These are phyloP conservation scores for Verticillium klebahnii DNA, from an alignment of 2,329 filamentous ascomycete genomes.

Conservation along the genomic window DNA sequence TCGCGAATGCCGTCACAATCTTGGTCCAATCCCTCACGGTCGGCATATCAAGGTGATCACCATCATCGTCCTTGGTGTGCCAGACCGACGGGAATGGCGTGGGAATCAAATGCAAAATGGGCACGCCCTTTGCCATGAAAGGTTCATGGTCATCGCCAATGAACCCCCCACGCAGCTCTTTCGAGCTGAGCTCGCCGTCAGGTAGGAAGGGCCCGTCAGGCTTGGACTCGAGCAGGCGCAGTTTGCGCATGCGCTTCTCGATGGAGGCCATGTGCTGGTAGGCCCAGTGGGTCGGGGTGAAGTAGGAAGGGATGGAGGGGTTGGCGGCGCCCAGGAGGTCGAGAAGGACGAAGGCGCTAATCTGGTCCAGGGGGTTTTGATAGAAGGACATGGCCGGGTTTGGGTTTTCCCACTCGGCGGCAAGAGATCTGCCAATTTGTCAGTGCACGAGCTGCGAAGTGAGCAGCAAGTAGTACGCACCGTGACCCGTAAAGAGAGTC, in stretches of 20 bases:
- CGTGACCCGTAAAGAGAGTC: slow-evolving; percentile 77
- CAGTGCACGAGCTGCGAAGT: neutral
- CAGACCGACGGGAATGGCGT: slow-evolving; percentile 67
- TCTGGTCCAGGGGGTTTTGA: slow-evolving; percentile 64
- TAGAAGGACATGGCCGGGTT: slow-evolving; percentile 67
- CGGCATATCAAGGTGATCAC: slow-evolving; percentile 63
- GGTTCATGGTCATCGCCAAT: slow-evolving; percentile 75
- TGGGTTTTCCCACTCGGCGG: slow-evolving; percentile 65
- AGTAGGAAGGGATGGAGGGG: slow-evolving; percentile 66
- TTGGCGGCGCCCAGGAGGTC: slow-evolving; percentile 63
- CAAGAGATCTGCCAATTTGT: slow-evolving; percentile 48
- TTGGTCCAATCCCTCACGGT: slow-evolving; percentile 74
- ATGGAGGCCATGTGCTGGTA: slow-evolving; percentile 63
- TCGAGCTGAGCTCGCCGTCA: slow-evolving; percentile 43
- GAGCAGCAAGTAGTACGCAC: slow-evolving; percentile 27
- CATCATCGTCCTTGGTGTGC: slow-evolving; percentile 69
- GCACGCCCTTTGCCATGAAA: slow-evolving; percentile 70
- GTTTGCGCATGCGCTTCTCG: slow-evolving; percentile 58
- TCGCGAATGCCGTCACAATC: slow-evolving; percentile 67
- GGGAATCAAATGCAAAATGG: slow-evolving; percentile 72
- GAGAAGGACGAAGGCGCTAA: slow-evolving; percentile 70
- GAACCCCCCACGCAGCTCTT: slow-evolving; percentile 25
- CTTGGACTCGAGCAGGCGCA: slow-evolving; percentile 44
- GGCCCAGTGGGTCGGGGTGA: slow-evolving; percentile 77
- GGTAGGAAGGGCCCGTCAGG: slow-evolving; percentile 46